Base-by-base conservation (phyloP, 495 filamentous ascomycete genomes). In the Penicillium argentinense region DNA sequence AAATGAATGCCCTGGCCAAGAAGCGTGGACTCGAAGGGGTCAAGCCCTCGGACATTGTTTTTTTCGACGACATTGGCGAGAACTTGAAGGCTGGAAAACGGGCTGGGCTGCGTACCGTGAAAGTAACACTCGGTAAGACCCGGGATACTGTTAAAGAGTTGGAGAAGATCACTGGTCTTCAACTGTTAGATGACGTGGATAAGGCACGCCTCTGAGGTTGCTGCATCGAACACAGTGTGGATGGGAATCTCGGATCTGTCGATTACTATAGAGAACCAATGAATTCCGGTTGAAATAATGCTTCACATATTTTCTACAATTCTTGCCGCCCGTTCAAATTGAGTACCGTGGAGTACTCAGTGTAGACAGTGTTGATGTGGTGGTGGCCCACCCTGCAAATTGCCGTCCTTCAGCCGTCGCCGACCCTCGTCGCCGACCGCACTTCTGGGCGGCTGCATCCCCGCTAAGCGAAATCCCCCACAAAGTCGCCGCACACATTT, bases 1-100 rank as follows among this genome's bases (percentile, higher is more conserved):
- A 80, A 60, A 73, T 90, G 53, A 67, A 86, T 56, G 72, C 74
- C 49, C 76, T 77, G 47, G 79, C 81, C n/a, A 72, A 69, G 64
- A 66, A 67, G 41, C 73, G 63, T 48, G 79, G 77, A 9, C 69
- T 78, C 66, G 57, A 75, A 1, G 80, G 76, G 1, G 67, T 91
- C 0, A 67, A 67, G 49, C 68, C 87, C 0, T 75, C 72, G 8
- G 88, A 97, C 41, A 70, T 96, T 36, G 72, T 95, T 13, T 97
- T 98, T 65, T 64, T 97, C 39, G 93, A 98, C 73, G 93, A 98
- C 67, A 97, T 98, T 60, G 93, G 93, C 0, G 82, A 88, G 72
- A 98, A 98, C 63, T 64, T 97, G 54, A 92, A 90, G 71, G 81
- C 77, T 9, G 93, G 85, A 9, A 90, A 77, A 71, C 73, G 68